Conservation (phyloP, 495 filamentous ascomycete species). For the Penicillium cinerascens region DNA sequence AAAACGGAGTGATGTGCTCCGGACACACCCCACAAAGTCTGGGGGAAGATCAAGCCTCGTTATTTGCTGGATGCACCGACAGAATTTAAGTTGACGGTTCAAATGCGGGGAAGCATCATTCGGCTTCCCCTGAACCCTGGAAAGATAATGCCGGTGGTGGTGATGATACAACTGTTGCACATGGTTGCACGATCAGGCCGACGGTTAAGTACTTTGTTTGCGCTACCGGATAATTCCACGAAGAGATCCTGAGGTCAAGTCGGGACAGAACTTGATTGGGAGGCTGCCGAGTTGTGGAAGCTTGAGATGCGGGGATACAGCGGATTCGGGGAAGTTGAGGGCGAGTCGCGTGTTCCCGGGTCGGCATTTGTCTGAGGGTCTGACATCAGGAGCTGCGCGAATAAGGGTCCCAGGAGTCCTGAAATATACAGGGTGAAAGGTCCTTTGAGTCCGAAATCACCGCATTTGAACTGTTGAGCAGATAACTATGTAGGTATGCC, state of each 20-base stretch:
- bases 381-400: too few relatives aligned
- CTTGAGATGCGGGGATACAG: too few relatives aligned
- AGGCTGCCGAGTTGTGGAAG: background rate
- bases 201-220: background rate
- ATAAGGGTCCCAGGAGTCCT: background rate
- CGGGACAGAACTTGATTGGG: background rate
- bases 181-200: background rate
- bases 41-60: conserved; percentile 4
- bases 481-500: too few relatives aligned
- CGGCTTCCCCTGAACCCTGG: background rate
- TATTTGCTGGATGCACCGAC: conserved; percentile 12
- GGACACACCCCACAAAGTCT: conserved; percentile 2
- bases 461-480: background rate
- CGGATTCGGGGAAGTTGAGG: too few relatives aligned
- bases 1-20: conserved; percentile 21
- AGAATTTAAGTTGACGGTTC: conserved; percentile 4
- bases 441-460: background rate
- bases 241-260: background rate
- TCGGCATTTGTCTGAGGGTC: background rate
- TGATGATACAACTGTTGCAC: too few relatives aligned
- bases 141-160: background rate
- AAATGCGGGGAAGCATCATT: conserved; percentile 20
- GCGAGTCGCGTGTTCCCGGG: too few relatives aligned
- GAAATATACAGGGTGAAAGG: background rate
- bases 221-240: background rate